Base-by-base conservation (phyloP, 75 land plant genomes). In the Cupressus sempervirens region DNA sequence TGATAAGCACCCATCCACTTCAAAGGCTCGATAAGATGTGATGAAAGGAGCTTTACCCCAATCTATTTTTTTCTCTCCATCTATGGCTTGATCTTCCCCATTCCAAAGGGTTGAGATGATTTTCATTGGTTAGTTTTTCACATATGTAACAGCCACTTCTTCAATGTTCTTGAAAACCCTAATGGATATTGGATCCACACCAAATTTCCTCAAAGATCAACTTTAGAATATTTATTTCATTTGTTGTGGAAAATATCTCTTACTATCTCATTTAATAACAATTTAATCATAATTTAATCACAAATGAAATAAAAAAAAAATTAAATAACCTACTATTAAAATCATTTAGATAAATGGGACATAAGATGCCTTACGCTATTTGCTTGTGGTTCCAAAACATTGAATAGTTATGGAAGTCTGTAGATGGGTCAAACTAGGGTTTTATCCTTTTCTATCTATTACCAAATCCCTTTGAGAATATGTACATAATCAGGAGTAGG, bases 11-110 rank as follows among this genome's bases (percentile, higher is more conserved):
- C 88, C 91, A 80, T 87, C 85, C 26, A 90, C 48, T 7, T 70
- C 54, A 56, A 91, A 93, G 0, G 86, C 86, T 77, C 72, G 80
- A 62, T 82, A 92, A 8, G 80, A 29, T 34, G 93, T 92, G 14
- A 20, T 41, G 84, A 94, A 95, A n/a, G 96, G 97, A 35, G 93
- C 90, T 0, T 87, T 38, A 1, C 53, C 46, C 93, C 94, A 95
- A 65, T 94, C 87, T 11, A 81, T 91, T 86, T 91, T 91, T 1
- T 62, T 53, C 13, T 91, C 93, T 3, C 95, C 97, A 53, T 87
- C 67, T 0, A 95, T 92, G 9, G 97, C 97, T 95, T 95, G 94
- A 11, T 65, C 53, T 30, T 91, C 91, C 0, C 91, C 97, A 52
- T 94, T 84, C 94, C 95, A 95, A 38, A 95, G 46, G 75, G 90